Evolutionary conservation across 768 basidiomycete species (phyloP).

Genomic region (Agaricus sinodeliciosus): DNA sequence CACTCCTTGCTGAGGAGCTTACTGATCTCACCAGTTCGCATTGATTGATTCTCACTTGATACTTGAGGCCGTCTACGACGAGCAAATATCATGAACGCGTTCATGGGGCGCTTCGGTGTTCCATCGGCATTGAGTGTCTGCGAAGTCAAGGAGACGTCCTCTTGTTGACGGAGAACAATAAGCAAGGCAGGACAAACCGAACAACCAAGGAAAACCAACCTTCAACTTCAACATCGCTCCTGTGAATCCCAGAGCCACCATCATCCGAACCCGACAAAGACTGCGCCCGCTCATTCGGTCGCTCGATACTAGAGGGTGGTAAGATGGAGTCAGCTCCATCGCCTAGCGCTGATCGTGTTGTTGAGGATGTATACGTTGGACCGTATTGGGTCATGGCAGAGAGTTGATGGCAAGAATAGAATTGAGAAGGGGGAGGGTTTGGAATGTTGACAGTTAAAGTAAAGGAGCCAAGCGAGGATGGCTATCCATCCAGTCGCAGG

Average conservation of each 20-base stretch:
- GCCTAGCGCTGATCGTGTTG: neutral
- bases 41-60: slow-evolving; percentile 78
- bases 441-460: slow-evolving; percentile 13
- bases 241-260: slow-evolving; percentile 35
- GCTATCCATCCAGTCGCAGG: slow-evolving; percentile 23
- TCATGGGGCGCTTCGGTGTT: slow-evolving; percentile 88
- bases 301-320: slow-evolving; percentile 15
- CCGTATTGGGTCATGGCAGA: slow-evolving; percentile 11
- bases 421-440: slow-evolving; percentile 9
- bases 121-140: slow-evolving; percentile 84
- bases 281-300: slow-evolving; percentile 34
- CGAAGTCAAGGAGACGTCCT: slow-evolving; percentile 47
- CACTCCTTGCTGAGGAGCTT: slow-evolving; percentile 85
- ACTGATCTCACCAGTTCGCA: slow-evolving; percentile 88
- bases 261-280: slow-evolving; percentile 57
- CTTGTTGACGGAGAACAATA: slow-evolving; percentile 20
- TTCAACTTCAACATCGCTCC: slow-evolving; percentile 37
- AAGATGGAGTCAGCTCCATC: slow-evolving; percentile 1
- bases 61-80: slow-evolving; percentile 78
- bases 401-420: slow-evolving; percentile 11
- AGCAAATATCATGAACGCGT: slow-evolving; percentile 92
- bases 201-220: slow-evolving; percentile 26
- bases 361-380: slow-evolving; percentile 6
- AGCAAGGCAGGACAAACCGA: slow-evolving; percentile 2
- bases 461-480: slow-evolving; percentile 14